Evolutionary conservation across 495 filamentous ascomycete species (phyloP), one percentile per base, ranked within the genome.

Genomic region (Aspergillus steynii): DNA sequence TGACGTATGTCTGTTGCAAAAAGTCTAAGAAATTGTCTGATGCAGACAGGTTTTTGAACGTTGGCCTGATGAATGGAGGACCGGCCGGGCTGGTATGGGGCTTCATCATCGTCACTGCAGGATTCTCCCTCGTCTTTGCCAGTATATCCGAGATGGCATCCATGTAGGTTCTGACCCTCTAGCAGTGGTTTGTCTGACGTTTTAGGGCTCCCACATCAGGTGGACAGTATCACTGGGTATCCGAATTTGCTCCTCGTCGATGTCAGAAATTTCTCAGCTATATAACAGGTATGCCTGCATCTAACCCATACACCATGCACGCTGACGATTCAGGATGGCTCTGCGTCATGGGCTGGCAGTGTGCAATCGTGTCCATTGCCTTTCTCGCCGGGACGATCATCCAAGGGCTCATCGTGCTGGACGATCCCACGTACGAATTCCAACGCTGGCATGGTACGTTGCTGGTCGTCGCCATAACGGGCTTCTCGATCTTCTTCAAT

Each of bases 361-460:
- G 81, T 26, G 74, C 80, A 2, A 81, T 81, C 15, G 81, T 86
- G 2, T 73, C 79, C 2, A 72, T 78, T 29, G 79, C 79, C 1
- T 88, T 84, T 65, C 71, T 88, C 4, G 78, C 79, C 2, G 84
- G 77, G 0, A 84, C 78, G 3, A 79, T 86, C 55, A 83, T 90
- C 46, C 85, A 88, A 68, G 83, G 84, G 0, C 70, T 87, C 12
- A 75, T 86, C 52, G 76, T 83, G 25, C 70, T 88, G 37, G 83
- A 81, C 58, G 59, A 84, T 34, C 72, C 78, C 1, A 64, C 65
- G 7, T 80, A 80, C 61, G 65, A 65, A 3, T 78, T 80, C 26
- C 68, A 86, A 59, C 71, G 71, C 54, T 90, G 83, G 82, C 86
- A 89, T 59, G 83, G 83, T 7, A 85, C 85, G 0, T 66, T 88